phyloP scores from a whole-genome alignment of 2,329 filamentous ascomycete genomes.

The Claviceps cyperi region DNA sequence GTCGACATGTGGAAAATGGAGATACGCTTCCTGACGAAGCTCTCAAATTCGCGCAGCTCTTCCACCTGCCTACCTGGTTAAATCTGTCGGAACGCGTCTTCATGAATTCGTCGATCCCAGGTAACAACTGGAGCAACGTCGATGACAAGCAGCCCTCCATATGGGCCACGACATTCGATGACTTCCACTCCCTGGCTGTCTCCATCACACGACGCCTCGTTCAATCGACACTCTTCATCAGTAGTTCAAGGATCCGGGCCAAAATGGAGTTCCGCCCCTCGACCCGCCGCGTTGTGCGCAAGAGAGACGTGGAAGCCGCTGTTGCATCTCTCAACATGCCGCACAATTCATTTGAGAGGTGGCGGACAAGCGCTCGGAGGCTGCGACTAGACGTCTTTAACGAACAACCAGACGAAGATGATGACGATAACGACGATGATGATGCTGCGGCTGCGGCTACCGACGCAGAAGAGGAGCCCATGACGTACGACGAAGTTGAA shows the following conservation, averaged over 20 bases:
- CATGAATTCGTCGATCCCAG: slow-evolving; percentile 53
- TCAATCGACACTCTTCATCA: slow-evolving; percentile 53
- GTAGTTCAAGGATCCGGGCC: slow-evolving; percentile 52
- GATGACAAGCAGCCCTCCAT: slow-evolving; percentile 53
- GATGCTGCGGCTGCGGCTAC: background rate
- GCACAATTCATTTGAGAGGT: slow-evolving; percentile 25
- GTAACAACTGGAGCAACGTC: slow-evolving; percentile 53
- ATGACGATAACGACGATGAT: background rate
- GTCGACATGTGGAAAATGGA: slow-evolving; percentile 7
- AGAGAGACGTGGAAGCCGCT: slow-evolving; percentile 35
- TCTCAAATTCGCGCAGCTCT: slow-evolving; percentile 38
- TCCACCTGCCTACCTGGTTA: slow-evolving; percentile 47
- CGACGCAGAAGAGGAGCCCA: slow-evolving; percentile 13
- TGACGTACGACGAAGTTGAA: slow-evolving; percentile 32
- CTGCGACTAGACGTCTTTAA: slow-evolving; percentile 33
- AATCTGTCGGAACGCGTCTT: slow-evolving; percentile 51
- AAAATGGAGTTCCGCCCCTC: slow-evolving; percentile 19
- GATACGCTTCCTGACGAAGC: slow-evolving; percentile 9
- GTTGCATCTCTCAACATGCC: slow-evolving; percentile 30
- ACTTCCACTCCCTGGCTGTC: slow-evolving; percentile 55
- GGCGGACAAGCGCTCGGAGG: slow-evolving; percentile 33
- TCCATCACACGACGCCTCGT: slow-evolving; percentile 58
- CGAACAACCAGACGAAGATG: slow-evolving; percentile 14
- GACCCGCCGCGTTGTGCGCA: slow-evolving; percentile 21
- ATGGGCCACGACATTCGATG: slow-evolving; percentile 58